phyloP scores from a whole-genome alignment of 345 rosid genomes.

The Cardamine chenopodiifolia region DNA sequence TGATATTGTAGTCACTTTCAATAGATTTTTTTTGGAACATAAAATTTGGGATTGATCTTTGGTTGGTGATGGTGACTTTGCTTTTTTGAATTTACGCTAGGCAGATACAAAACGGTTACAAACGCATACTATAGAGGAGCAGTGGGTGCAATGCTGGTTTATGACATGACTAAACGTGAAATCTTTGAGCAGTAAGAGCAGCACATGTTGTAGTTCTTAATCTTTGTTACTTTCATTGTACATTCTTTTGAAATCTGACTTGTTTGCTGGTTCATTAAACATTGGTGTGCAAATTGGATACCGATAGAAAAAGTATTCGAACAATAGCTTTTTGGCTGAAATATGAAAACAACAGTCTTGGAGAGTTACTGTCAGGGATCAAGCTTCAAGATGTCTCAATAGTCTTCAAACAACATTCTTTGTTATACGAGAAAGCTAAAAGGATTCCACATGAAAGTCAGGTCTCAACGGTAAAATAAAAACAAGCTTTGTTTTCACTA shows the following conservation, averaged over 20 bases:
- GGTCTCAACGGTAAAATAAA: conserved; percentile 39
- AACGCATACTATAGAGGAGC: conserved; percentile 89
- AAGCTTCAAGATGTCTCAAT: neutral
- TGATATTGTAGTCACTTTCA: neutral
- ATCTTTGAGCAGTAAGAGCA: conserved; percentile 77
- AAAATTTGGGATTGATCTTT: neutral
- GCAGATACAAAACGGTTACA: conserved; percentile 82
- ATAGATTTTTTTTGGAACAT: neutral
- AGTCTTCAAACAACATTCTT: too few species aligned
- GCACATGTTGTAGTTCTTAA: conserved; percentile 62
- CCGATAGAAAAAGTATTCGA: conserved; percentile 21
- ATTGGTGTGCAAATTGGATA: conserved; percentile 39
- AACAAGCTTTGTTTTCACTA: conserved; percentile 44
- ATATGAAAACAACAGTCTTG: conserved; percentile 11
- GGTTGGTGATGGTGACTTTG: conserved; percentile 11
- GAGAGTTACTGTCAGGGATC: neutral
- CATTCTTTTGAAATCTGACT: conserved; percentile 38
- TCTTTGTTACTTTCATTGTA: conserved; percentile 28
- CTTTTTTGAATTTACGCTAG: neutral
- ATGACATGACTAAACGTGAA: conserved; percentile 69
- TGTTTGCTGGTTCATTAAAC: conserved; percentile 30
- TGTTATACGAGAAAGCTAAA: too few species aligned
- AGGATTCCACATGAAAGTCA: conserved; percentile 32
- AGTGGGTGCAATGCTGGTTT: conserved; percentile 89
- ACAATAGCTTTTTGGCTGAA: conserved; percentile 26